Percentiles rank a stretch among this genome's conserved stretches.
phyloP scores from a whole-genome alignment of 202 grass and related monocot genomes.

The Cymbopogon flexuosus region DNA sequence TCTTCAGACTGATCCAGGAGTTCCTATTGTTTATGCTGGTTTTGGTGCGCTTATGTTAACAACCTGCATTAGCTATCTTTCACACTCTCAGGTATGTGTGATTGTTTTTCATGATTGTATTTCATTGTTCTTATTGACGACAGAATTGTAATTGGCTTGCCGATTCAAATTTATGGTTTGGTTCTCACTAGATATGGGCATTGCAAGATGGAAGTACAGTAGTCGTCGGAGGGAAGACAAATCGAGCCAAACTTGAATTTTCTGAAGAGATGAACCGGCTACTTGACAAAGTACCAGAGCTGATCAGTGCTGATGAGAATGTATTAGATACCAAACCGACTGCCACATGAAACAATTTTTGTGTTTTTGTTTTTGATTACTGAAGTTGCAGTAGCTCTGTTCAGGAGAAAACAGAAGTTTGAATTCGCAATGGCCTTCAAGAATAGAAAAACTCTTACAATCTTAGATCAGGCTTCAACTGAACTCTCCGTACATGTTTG shows the following conservation, averaged over 20 bases:
- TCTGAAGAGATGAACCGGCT: conserved; percentile 70
- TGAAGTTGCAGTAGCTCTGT: neutral
- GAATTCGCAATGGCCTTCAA: neutral
- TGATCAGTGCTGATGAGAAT: conserved; percentile 38
- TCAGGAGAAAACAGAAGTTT: neutral
- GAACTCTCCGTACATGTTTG: neutral
- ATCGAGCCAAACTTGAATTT: conserved; percentile 88
- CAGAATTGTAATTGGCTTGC: neutral
- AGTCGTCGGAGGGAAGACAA: conserved; percentile 71
- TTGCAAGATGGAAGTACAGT: conserved; percentile 88
- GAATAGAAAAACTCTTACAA: neutral
- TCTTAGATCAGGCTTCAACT: neutral
- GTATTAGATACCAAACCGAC: conserved; percentile 32
- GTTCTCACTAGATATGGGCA: conserved; percentile 71
- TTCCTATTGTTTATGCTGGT: conserved; percentile 91
- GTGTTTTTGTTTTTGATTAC: neutral
- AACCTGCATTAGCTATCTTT: conserved; percentile 88
- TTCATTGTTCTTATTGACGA: neutral
- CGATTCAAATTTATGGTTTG: neutral
- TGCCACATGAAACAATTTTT: conserved; percentile 17
- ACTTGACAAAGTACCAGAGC: conserved; percentile 81
- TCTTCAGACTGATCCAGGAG: conserved; percentile 80
- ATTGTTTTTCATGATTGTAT: neutral
- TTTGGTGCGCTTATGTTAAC: conserved; percentile 97
- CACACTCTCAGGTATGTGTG: conserved; percentile 67